Evolutionary conservation across 345 rosid species (phyloP).

Genomic region (Populus tremula): DNA sequence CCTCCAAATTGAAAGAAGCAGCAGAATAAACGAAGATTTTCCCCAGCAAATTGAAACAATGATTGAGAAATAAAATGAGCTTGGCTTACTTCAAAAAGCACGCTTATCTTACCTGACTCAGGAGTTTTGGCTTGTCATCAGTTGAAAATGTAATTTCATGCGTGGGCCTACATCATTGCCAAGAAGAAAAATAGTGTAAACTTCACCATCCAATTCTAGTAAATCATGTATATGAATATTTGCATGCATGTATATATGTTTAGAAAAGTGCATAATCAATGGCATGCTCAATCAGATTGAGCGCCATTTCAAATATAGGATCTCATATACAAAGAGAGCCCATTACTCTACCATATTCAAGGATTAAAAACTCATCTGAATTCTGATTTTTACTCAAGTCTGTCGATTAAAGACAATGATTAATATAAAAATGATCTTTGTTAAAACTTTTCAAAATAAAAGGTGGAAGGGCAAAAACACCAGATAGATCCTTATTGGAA

Average conservation of each 20-base stretch:
- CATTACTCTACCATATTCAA: background rate
- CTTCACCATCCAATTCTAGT: constrained; percentile 13
- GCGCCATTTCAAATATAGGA: background rate
- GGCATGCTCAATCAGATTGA: background rate
- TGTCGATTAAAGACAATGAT: background rate
- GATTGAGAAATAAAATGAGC: constrained; percentile 3
- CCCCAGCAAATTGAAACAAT: constrained; percentile 5
- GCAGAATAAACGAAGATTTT: background rate
- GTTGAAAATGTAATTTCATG: constrained; percentile 92
- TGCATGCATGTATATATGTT: background rate
- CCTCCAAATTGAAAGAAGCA: background rate
- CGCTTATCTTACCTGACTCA: constrained; percentile 65
- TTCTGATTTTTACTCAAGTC: background rate
- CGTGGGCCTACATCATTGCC: constrained; percentile 65
- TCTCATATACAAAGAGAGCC: background rate
- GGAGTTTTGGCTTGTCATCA: constrained; percentile 93
- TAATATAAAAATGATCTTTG: background rate
- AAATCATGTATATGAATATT: background rate
- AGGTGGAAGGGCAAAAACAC: background rate
- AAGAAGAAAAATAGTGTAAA: background rate
- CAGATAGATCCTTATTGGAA: background rate
- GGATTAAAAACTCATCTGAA: background rate
- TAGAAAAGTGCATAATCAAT: background rate
- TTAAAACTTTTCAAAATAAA: background rate
- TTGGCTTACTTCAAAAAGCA: constrained; percentile 4